Base-by-base conservation (phyloP, 192 early-diverging fungal species). In the Podila verticillata region DNA sequence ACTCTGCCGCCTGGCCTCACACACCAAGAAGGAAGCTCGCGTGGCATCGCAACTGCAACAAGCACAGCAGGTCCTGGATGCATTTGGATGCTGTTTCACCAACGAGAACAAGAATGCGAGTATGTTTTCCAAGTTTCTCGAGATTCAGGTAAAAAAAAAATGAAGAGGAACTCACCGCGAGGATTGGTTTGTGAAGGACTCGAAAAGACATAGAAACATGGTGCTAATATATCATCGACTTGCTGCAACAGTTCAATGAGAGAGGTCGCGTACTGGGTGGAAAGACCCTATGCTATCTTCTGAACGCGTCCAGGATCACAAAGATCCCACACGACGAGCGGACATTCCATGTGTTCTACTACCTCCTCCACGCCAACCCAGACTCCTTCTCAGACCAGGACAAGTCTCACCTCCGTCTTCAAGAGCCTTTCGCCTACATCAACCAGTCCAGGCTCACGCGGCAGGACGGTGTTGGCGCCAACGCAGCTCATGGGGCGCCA, bases 331-430 rank as follows among this genome's bases (percentile, higher is more conserved):
- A 84, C 32, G 86, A 87, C 26, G 88, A 91, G 77, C 73, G 87
- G 57, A 90, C 84, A 36, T 95, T 91, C 72, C 87, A 93, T 72
- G 86, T 91, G 31, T 97, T 99, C 74, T 94, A 96, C 81, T 91
- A 94, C 57, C 87, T 98, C 48, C 77, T 98, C 32, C 85, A 89
- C 24, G 92, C 95, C 5, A 89, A 90, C 1, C 75, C 85, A 20
- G 28, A 6, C n/a, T 57, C 69, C 2, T 49, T 79, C 29, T 72
- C 75, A 28, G 63, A 69, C 3, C 91, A 92, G 54, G 96, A 98
- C 75, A 88, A 90, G 48, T 82, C 84, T n/a, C 80, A 82, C 31
- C 84, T 90, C 35, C 86, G 90, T 61, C 73, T 95, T 5, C 75
- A 89, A 22, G 87, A 92, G 51, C 74, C 85, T n/a, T 89, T 90